These are phyloP conservation scores for Candida pseudoviswanathii DNA, from an alignment of 1,139 yeast genomes.

Conservation along the genomic window DNA sequence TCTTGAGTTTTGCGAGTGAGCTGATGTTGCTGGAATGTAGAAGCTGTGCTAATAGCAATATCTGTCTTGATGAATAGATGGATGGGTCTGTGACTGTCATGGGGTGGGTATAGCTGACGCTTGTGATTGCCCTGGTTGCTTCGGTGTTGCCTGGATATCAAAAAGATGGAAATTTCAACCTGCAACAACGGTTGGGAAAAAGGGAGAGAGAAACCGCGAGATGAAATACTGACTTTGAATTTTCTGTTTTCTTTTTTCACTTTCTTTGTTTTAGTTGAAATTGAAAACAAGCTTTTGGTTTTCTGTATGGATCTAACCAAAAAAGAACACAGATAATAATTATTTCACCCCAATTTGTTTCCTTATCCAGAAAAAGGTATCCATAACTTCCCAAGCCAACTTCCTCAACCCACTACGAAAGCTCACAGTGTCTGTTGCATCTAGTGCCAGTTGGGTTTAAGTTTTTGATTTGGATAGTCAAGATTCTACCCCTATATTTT, in stretches of 20 bases:
- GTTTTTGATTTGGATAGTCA: too few species aligned
- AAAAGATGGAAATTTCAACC: background rate
- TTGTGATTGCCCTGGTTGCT: background rate
- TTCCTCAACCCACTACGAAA: too few species aligned
- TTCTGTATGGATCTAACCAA: background rate
- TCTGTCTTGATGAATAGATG: slow-evolving; percentile 19
- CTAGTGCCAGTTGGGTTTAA: too few species aligned
- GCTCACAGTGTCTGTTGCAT: too few species aligned
- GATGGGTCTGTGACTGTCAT: slow-evolving; percentile 12
- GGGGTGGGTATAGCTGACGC: background rate
- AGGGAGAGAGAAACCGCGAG: background rate
- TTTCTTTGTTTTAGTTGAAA: background rate
- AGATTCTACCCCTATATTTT: too few species aligned
- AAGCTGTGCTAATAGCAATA: slow-evolving; percentile 22
- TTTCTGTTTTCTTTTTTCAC: background rate
- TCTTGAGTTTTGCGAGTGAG: slow-evolving; percentile 12
- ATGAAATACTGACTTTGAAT: background rate
- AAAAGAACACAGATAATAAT: background rate
- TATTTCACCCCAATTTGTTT: background rate
- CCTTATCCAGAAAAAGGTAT: too few species aligned
- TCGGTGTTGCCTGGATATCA: background rate
- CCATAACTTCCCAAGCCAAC: too few species aligned
- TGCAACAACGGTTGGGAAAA: background rate
- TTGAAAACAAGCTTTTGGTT: background rate
- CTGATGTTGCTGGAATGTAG: slow-evolving; percentile 21